A percentile compares a stretch with the other conserved stretches of the same genome.
Conservation (phyloP, 176 grass and related monocot species). For the Rhynchospora tenuis region DNA sequence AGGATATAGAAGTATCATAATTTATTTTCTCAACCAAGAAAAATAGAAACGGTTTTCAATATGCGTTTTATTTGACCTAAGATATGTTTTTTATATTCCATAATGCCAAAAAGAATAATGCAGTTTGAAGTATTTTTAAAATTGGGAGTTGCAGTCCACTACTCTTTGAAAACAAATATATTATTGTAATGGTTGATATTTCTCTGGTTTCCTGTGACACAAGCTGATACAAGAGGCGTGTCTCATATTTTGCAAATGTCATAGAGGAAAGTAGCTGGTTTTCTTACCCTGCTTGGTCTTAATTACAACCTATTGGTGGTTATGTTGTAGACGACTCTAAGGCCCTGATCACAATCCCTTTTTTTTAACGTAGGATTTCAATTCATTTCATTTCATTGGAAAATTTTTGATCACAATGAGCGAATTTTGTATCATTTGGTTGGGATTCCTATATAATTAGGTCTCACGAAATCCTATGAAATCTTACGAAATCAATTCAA, state of each 20-base stretch:
- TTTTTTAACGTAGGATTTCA: no score
- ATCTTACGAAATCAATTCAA: no score
- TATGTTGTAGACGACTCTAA: no score
- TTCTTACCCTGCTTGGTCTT: background rate
- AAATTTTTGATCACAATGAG: no score
- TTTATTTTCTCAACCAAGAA: background rate
- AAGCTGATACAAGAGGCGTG: background rate
- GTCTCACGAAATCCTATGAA: no score
- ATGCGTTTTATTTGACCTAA: background rate
- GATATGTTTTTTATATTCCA: background rate
- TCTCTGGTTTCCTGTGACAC: background rate
- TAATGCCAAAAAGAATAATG: background rate
- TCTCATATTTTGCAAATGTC: background rate
- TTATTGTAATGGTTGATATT: background rate
- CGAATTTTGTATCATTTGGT: no score
- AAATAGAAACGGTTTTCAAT: background rate
- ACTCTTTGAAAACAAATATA: background rate
- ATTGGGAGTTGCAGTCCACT: slow-evolving; percentile 5
- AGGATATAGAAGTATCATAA: background rate
- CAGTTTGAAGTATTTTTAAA: background rate
- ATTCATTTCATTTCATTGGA: no score
- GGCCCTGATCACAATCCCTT: no score
- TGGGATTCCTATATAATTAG: no score
- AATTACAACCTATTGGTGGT: no score
- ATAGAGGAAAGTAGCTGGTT: background rate